A percentile compares a stretch with the other conserved stretches of the same genome.
These are phyloP conservation scores for Striga hermonthica DNA, from an alignment of 305 asterid species.

Conservation along the genomic window DNA sequence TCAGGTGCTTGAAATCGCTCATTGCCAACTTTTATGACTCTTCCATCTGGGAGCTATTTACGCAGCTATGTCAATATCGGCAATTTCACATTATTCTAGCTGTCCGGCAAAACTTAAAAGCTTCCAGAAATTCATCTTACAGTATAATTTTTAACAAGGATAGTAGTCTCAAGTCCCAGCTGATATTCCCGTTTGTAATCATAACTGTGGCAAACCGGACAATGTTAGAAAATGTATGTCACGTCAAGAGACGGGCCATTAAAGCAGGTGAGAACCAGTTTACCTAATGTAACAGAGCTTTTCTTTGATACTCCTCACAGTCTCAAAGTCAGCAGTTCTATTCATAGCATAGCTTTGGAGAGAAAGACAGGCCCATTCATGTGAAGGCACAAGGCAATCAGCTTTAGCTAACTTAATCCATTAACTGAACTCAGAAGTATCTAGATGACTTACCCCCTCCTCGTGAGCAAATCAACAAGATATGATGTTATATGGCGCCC, in stretches of 20 bases:
- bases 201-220: conserved; percentile 48
- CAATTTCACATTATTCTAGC: conserved; percentile 24
- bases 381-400: conserved; percentile 21
- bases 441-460: conserved; percentile 68
- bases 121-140: conserved; percentile 49
- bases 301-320: conserved; percentile 91
- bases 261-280: conserved; percentile 26
- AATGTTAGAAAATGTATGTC: conserved; percentile 24
- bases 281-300: conserved; percentile 95
- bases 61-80: conserved; percentile 30
- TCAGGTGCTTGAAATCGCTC: conserved; percentile 99
- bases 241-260: conserved; percentile 12
- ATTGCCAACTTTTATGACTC: conserved; percentile 89
- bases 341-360: conserved; percentile 84
- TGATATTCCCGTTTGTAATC: conserved; percentile 98
- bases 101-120: conserved; percentile 21
- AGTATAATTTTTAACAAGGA: conserved; percentile 88
- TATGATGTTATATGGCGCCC: conserved; percentile 93
- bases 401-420: conserved; percentile 25
- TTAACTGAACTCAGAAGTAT: conserved; percentile 22
- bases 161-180: conserved; percentile 93
- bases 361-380: conserved; percentile 28
- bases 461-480: conserved; percentile 88
- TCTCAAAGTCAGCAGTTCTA: conserved; percentile 87
- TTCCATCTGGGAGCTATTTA: conserved; percentile 94